phyloP scores from a whole-genome alignment of 495 filamentous ascomycete genomes.

The Xylaria longipes region DNA sequence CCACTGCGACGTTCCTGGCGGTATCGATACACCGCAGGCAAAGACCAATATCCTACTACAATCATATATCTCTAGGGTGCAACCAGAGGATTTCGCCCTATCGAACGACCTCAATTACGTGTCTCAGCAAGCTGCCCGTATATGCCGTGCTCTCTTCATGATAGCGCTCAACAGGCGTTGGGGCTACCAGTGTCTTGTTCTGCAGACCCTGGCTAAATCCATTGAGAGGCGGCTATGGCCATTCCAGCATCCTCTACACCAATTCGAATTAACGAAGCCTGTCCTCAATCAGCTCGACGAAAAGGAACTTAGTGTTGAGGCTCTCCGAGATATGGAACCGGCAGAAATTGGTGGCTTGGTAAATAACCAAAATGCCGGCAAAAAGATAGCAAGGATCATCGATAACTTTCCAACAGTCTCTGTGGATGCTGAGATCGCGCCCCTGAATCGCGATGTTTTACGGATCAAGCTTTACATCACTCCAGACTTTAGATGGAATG shows the following conservation, averaged over 20 bases:
- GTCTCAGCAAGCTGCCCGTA: slow-evolving; percentile 91
- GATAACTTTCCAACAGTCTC: slow-evolving; percentile 91
- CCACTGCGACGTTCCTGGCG: slow-evolving; percentile 75
- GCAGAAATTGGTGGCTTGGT: slow-evolving; percentile 91
- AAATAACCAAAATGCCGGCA: slow-evolving; percentile 86
- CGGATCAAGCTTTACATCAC: slow-evolving; percentile 83
- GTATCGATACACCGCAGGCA: slow-evolving; percentile 76
- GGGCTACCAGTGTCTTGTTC: slow-evolving; percentile 91
- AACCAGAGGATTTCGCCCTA: slow-evolving; percentile 90
- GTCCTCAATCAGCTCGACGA: slow-evolving; percentile 83
- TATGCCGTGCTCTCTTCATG: slow-evolving; percentile 95
- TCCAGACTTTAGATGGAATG: slow-evolving; percentile 95
- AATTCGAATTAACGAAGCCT: slow-evolving; percentile 89
- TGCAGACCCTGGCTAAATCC: slow-evolving; percentile 89
- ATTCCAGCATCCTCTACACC: slow-evolving; percentile 91
- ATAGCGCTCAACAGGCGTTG: slow-evolving; percentile 92
- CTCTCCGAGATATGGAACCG: slow-evolving; percentile 87
- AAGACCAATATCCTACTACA: slow-evolving; percentile 98
- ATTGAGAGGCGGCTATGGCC: slow-evolving; percentile 96
- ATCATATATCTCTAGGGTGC: slow-evolving; percentile 88
- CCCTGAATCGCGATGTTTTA: slow-evolving; percentile 91
- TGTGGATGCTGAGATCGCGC: slow-evolving; percentile 92
- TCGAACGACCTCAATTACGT: slow-evolving; percentile 93
- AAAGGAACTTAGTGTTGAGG: slow-evolving; percentile 76
- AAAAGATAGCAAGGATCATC: slow-evolving; percentile 77